Evolutionary conservation across 106 monocot species (phyloP).

Genomic region (Dendrobium catenatum): DNA sequence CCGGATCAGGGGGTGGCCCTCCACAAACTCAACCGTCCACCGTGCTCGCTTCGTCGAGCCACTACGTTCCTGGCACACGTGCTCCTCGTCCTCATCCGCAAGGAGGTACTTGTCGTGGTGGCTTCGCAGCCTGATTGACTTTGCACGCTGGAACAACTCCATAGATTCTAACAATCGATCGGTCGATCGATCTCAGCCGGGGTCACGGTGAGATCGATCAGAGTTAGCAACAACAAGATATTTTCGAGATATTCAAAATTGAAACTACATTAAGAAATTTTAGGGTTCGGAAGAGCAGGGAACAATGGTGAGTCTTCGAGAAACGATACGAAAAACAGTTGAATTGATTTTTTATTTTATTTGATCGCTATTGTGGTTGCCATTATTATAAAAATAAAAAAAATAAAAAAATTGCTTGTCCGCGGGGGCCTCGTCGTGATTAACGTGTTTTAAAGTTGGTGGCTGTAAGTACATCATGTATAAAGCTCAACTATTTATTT

Average conservation of each 20-base stretch:
- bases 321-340: too few relatives aligned
- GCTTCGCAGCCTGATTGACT: constrained; percentile 41
- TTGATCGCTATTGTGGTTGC: too few relatives aligned
- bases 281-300: not conserved
- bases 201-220: not conserved
- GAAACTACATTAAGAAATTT: not conserved
- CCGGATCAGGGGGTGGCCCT: constrained; percentile 31
- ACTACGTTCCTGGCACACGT: constrained; percentile 43
- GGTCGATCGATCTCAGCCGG: not conserved
- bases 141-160: constrained; percentile 49
- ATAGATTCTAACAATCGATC: constrained; percentile 12
- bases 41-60: constrained; percentile 18
- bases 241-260: not conserved
- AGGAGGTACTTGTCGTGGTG: constrained; percentile 59
- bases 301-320: not conserved
- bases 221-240: not conserved
- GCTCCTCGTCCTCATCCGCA: constrained; percentile 52
- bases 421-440: too few relatives aligned
- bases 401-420: too few relatives aligned
- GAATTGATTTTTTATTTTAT: too few relatives aligned
- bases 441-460: too few relatives aligned
- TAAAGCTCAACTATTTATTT: too few relatives aligned
- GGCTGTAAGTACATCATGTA: too few relatives aligned
- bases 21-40: constrained; percentile 37
- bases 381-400: too few relatives aligned